Evolutionary conservation across 2,329 filamentous ascomycete genomes (phyloP).

Genomic region (Apiospora sp.): DNA sequence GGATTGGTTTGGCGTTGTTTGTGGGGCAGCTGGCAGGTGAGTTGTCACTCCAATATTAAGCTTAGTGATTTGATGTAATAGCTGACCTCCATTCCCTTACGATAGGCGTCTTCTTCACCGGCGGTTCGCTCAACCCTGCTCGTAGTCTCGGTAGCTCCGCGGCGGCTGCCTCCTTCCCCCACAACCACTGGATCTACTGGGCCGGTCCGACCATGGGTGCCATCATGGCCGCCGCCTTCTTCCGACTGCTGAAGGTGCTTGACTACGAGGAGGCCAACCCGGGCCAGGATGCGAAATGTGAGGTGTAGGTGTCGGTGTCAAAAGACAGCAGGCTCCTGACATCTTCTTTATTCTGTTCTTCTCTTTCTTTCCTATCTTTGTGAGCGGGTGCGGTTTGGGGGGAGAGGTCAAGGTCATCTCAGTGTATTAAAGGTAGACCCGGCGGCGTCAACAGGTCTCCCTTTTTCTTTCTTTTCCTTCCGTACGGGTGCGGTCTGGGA

Average conservation of each 20-base stretch:
- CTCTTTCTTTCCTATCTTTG: neutral
- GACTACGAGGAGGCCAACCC: conserved; percentile 52
- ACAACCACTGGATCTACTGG: conserved; percentile 55
- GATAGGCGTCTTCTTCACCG: conserved; percentile 49
- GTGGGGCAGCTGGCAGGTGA: conserved; percentile 52
- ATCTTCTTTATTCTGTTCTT: neutral
- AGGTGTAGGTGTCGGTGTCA: neutral
- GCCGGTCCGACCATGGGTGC: conserved; percentile 54
- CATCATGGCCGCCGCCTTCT: conserved; percentile 50
- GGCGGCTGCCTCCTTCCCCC: conserved; percentile 45
- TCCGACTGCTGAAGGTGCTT: conserved; percentile 51
- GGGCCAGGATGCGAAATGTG: conserved; percentile 42
- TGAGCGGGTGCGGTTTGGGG: too few relatives aligned
- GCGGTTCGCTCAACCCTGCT: conserved; percentile 52
- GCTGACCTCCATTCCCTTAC: too few relatives aligned
- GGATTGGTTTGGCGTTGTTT: conserved; percentile 72
- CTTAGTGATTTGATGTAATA: neutral
- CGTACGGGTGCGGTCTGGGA: too few relatives aligned
- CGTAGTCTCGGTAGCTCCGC: conserved; percentile 55
- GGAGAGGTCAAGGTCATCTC: too few relatives aligned
- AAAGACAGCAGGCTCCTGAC: neutral
- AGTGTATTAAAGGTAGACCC: too few relatives aligned
- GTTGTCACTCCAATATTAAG: conserved; percentile 23
- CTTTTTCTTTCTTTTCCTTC: too few relatives aligned
- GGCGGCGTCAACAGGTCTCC: too few relatives aligned